These are phyloP conservation scores for Xylariaceae sp. DNA, from an alignment of 2,329 filamentous ascomycete genomes.

Conservation along the genomic window DNA sequence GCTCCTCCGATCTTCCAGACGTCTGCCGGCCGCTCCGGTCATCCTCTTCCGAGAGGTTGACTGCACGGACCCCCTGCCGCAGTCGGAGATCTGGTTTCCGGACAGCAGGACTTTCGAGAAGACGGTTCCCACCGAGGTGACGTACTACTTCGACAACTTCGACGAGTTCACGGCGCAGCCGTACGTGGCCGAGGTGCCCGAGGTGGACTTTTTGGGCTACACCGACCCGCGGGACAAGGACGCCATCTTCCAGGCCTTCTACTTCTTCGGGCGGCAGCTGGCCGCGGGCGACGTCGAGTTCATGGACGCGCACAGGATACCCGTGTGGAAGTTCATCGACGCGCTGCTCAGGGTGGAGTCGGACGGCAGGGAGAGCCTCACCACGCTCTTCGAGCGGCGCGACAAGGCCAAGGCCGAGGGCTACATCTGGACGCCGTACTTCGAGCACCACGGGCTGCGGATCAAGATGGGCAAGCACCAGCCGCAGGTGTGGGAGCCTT, in stretches of 20 bases:
- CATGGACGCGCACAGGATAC: slow-evolving; percentile 1
- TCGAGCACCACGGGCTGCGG: not conserved
- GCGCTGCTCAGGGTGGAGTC: slow-evolving; percentile 1
- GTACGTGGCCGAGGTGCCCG: slow-evolving; percentile 3
- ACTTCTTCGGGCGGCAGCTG: slow-evolving; percentile 3
- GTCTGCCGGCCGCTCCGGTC: slow-evolving; percentile 2
- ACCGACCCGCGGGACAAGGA: not conserved
- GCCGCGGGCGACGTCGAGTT: slow-evolving; percentile 1
- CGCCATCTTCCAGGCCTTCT: slow-evolving; percentile 1
- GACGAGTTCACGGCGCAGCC: slow-evolving; percentile 4
- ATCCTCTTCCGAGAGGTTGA: slow-evolving; percentile 1
- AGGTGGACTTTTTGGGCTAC: slow-evolving; percentile 3
- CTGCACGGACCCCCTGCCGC: not conserved
- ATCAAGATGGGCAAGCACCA: not conserved
- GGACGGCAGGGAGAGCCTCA: slow-evolving; percentile 1
- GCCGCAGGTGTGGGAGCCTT: not conserved
- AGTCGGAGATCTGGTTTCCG: slow-evolving; percentile 1
- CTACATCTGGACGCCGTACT: slow-evolving; percentile 3
- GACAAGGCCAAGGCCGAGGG: not conserved
- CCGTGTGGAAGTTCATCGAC: slow-evolving; percentile 2
- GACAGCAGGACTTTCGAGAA: slow-evolving; percentile 1
- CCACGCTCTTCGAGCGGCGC: not conserved
- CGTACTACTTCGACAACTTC: slow-evolving; percentile 3
- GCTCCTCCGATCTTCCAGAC: not conserved
- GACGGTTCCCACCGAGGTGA: not conserved